Percentiles rank a stretch among this genome's conserved stretches.
Conservation (phyloP, 164 flowering plant genomes). For the Nymphaea thermarum region DNA sequence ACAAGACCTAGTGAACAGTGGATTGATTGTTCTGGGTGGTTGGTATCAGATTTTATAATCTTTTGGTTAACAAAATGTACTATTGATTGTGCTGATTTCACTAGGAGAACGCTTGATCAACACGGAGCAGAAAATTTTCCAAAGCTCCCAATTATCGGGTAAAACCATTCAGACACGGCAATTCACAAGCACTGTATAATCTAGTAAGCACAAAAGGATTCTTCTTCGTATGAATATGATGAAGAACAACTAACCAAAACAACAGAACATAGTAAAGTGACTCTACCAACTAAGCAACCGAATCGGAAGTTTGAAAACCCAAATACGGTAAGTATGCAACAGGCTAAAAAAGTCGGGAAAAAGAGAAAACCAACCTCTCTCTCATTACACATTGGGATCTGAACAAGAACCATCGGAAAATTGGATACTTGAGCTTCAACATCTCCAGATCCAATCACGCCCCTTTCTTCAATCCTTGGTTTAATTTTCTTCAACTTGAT, state of each 20-base stretch:
- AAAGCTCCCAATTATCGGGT: too few relatives aligned
- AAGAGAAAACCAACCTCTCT: conserved; percentile 69
- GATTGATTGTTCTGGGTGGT: too few relatives aligned
- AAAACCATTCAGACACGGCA: not conserved
- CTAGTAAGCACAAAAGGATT: not conserved
- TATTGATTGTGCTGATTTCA: too few relatives aligned
- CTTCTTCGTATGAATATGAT: not conserved
- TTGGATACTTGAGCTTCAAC: conserved; percentile 29
- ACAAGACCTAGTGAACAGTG: too few relatives aligned
- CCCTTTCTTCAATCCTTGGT: conserved; percentile 42
- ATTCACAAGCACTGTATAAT: not conserved
- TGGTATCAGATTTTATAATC: too few relatives aligned
- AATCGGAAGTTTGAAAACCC: not conserved
- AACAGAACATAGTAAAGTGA: not conserved
- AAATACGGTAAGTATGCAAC: too few relatives aligned
- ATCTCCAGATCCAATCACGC: conserved; percentile 5
- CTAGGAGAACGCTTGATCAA: too few relatives aligned
- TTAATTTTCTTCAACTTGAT: conserved; percentile 57
- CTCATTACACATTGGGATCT: conserved; percentile 99
- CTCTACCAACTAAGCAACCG: not conserved
- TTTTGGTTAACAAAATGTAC: too few relatives aligned
- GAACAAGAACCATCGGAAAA: conserved; percentile 85
- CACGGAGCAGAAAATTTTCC: too few relatives aligned
- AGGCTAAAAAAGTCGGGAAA: not conserved
- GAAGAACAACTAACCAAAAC: not conserved